phyloP scores from a whole-genome alignment of 345 rosid species.

The Eucalyptus rudis region DNA sequence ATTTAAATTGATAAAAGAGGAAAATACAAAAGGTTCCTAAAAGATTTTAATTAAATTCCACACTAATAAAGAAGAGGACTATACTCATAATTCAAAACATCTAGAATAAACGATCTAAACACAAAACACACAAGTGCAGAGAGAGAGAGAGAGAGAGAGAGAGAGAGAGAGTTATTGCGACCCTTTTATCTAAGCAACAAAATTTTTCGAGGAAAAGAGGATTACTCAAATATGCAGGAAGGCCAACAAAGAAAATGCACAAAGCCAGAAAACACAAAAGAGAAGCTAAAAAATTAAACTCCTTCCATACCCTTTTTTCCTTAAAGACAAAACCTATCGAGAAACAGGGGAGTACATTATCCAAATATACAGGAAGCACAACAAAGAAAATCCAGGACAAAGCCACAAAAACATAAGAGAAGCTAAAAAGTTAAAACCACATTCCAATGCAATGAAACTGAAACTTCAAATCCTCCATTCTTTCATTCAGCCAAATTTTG shows the following conservation, averaged over 20 bases:
- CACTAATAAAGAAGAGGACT: not conserved
- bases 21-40: not conserved
- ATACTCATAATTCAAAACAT: not conserved
- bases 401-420: not conserved
- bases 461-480: not conserved
- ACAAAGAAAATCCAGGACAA: not conserved
- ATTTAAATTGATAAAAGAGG: not conserved
- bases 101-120: not conserved
- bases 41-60: not conserved
- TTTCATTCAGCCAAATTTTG: not conserved
- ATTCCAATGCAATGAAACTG: not conserved
- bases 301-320: not conserved
- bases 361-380: not conserved
- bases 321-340: not conserved
- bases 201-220: not conserved
- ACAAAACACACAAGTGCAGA: not conserved
- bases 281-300: not conserved
- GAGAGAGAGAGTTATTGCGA: not conserved
- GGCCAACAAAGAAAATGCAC: not conserved
- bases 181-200: not conserved
- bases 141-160: too few species aligned
- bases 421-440: not conserved
- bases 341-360: not conserved
- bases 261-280: not conserved
- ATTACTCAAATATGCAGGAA: not conserved